Evolutionary conservation across 495 filamentous ascomycete species (phyloP).

Genomic region (Podospora sp.): DNA sequence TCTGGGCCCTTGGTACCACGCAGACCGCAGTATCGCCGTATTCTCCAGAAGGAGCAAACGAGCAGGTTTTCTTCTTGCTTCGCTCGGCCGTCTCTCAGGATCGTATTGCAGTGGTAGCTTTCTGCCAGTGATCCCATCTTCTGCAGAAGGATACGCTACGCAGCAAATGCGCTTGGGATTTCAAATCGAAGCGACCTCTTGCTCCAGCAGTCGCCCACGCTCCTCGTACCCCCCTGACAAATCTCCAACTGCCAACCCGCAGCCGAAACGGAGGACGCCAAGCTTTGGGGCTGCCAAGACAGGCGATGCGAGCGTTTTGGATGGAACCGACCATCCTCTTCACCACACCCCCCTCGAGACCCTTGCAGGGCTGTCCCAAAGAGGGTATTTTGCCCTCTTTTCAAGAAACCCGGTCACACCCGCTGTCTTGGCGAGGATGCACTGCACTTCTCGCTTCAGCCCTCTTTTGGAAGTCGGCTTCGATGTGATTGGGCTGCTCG

Average conservation of each 20-base stretch:
- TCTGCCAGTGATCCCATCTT: background rate
- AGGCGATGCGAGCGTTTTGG: constrained; percentile 7
- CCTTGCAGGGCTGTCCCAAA: constrained; percentile 20
- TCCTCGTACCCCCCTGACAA: background rate
- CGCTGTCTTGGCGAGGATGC: background rate
- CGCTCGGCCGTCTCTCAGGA: background rate
- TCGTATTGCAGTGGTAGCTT: background rate
- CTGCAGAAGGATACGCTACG: background rate
- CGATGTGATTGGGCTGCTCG: constrained; percentile 10
- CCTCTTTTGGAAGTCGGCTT: background rate
- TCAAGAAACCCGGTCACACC: background rate
- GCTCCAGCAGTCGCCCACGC: background rate
- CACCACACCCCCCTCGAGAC: background rate
- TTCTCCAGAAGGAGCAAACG: background rate
- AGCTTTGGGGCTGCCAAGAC: background rate
- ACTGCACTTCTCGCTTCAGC: constrained; percentile 1
- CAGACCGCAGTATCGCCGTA: constrained; percentile 1
- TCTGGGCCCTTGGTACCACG: background rate
- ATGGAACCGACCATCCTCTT: background rate
- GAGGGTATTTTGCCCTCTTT: constrained; percentile 30
- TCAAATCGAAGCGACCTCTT: background rate
- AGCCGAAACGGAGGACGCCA: constrained; percentile 21
- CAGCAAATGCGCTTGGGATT: background rate
- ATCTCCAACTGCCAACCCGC: background rate
- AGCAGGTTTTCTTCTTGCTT: background rate